Percentiles rank a stretch among this genome's conserved stretches.
phyloP scores from a whole-genome alignment of 2,329 filamentous ascomycete species.

The Ophiostoma himal-ulmi region DNA sequence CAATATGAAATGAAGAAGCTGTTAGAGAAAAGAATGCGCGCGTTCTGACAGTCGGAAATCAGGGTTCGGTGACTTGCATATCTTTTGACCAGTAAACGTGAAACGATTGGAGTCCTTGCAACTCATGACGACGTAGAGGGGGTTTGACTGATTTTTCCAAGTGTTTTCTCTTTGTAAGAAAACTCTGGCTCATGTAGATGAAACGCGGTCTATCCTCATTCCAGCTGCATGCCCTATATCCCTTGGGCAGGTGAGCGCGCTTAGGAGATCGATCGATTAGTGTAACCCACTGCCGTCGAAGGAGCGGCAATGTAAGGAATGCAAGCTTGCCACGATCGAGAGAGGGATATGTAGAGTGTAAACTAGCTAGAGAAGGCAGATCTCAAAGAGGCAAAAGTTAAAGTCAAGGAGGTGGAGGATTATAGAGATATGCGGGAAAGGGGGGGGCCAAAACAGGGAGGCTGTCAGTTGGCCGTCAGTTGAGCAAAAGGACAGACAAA shows the following conservation, averaged over 20 bases:
- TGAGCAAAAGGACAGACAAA: neutral
- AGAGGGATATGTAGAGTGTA: neutral
- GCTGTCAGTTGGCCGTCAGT: neutral
- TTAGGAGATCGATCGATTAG: conserved; percentile 1
- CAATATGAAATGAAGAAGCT: neutral
- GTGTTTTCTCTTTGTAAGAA: neutral
- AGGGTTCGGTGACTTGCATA: neutral
- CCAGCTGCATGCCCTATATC: neutral
- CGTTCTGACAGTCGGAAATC: neutral
- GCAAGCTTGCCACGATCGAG: neutral
- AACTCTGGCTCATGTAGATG: neutral
- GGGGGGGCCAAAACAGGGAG: neutral
- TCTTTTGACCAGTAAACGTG: neutral
- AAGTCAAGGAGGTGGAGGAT: neutral
- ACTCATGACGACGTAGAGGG: neutral
- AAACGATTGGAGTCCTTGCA: neutral
- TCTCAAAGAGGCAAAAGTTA: neutral
- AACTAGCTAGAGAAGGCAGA: neutral
- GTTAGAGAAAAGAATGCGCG: neutral
- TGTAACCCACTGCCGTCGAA: neutral
- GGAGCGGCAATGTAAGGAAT: conserved; percentile 3
- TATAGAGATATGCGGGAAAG: neutral
- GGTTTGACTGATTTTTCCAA: neutral
- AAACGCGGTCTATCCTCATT: neutral
- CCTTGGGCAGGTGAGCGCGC: neutral